phyloP scores from a whole-genome alignment of 139 green algal genomes.

The Chlamydomonas sp. region DNA sequence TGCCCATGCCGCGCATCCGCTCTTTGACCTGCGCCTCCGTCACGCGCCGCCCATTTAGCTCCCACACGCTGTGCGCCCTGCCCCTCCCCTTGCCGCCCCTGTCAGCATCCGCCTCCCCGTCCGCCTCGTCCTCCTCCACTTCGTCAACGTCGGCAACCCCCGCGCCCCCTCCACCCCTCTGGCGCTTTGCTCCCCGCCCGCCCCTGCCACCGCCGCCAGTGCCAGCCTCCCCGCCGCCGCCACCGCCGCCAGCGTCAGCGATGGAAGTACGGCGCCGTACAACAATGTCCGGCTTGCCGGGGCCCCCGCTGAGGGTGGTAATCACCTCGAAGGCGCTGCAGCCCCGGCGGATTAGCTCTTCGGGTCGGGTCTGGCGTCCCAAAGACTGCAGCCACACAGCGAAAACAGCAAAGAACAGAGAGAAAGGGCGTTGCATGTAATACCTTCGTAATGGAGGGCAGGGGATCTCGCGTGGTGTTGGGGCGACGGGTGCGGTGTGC shows the following conservation, averaged over 20 bases:
- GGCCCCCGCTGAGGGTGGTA: conserved; percentile 72
- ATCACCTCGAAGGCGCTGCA: conserved; percentile 61
- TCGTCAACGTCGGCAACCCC: neutral
- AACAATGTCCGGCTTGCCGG: conserved; percentile 23
- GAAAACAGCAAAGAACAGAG: no score
- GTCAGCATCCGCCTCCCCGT: neutral
- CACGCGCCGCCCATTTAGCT: neutral
- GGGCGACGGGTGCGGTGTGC: no score
- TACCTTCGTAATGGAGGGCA: no score
- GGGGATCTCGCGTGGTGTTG: no score
- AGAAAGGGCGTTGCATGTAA: neutral
- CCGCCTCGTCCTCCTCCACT: neutral
- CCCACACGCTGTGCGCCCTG: conserved; percentile 6
- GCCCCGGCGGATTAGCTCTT: conserved; percentile 82
- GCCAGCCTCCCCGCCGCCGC: neutral
- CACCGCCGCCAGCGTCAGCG: no score
- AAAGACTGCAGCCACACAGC: conserved; percentile 63
- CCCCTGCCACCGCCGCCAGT: neutral
- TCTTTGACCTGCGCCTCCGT: conserved; percentile 67
- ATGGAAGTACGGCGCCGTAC: conserved; percentile 47
- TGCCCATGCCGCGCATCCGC: conserved; percentile 72
- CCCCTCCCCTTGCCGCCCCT: neutral
- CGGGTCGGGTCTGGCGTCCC: conserved; percentile 76
- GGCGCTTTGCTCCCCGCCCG: neutral
- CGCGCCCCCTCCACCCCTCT: neutral